Base-by-base conservation (phyloP, 495 filamentous ascomycete genomes). In the Hypoxylon lenormandii region DNA sequence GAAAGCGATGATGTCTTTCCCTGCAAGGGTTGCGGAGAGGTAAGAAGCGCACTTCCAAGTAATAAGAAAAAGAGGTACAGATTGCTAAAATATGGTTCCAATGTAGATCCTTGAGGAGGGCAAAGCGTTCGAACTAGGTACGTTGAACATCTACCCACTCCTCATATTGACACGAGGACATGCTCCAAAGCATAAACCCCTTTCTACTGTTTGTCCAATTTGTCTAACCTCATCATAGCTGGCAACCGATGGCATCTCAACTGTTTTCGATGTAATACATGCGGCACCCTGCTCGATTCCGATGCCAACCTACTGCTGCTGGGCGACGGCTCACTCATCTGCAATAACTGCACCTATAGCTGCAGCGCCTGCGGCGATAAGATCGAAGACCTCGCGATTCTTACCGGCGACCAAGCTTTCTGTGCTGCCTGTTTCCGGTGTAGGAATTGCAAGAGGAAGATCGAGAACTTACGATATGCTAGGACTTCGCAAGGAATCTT, bases 231-330 rank as follows among this genome's bases (percentile, higher is more conserved):
- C 33, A 1, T 1, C 56, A 26, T 74, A 97, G 95, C 95, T 77
- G 94, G 95, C 60, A 97, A 97, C 76, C 89, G 95, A 86, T 98
- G 95, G 95, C 95, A 98, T 84, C 93, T 99, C 74, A 92, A 98
- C 79, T 99, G 96, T 83, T 99, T 99, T 79, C 91, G 94, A 73
- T 99, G 96, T 84, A 97, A 97, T 77, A 96, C 92, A 53, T 98
- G 95, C 85, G 88, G 87, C 61, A 96, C 94, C 33, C 87, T 98
- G 23, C 90, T 99, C 78, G 96, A 99, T 80, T 97, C 95, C 37
- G 96, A 99, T 77, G 96, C 96, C 66, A 97, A 99, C 77, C 91
- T 99, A 36, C 86, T 99, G 40, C 88, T 99, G 15, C 91, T 99
- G 56, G 96, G 95, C 71, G 96, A 99, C 78, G 96, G 95, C 40